phyloP scores from a whole-genome alignment of 2,329 filamentous ascomycete genomes.

The Aspergillus quadrilineatus region DNA sequence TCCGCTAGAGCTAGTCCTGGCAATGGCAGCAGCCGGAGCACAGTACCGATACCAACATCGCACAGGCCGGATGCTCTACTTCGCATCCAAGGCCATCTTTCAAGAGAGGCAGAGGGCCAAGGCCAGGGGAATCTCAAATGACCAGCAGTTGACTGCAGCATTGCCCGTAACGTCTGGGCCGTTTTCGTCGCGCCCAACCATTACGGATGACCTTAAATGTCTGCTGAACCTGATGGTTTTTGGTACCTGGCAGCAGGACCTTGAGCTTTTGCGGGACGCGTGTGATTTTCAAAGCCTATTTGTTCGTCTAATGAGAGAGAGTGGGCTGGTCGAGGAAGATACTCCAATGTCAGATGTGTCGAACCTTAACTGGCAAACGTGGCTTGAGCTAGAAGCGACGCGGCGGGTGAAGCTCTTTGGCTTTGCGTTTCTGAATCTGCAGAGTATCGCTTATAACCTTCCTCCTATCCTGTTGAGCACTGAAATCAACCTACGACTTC shows the following conservation, averaged over 20 bases:
- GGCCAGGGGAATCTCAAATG: conserved; percentile 27
- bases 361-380: conserved; percentile 27
- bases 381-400: conserved; percentile 24
- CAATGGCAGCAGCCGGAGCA: conserved; percentile 59
- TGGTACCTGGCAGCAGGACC: too few species aligned
- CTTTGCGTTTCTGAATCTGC: conserved; percentile 29
- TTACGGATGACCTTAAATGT: too few species aligned
- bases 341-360: too few species aligned
- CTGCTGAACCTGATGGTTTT: too few species aligned
- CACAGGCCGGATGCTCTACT: conserved; percentile 33
- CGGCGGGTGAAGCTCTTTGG: conserved; percentile 28
- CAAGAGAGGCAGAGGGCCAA: conserved; percentile 51
- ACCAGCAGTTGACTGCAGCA: too few species aligned
- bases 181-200: too few species aligned
- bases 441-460: conserved; percentile 26
- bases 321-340: too few species aligned
- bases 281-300: conserved; percentile 5
- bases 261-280: too few species aligned
- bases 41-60: conserved; percentile 45
- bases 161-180: too few species aligned
- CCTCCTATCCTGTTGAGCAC: conserved; percentile 26
- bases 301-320: conserved; percentile 21
- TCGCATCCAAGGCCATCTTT: conserved; percentile 62
- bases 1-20: conserved; percentile 58
- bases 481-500: conserved; percentile 29